These are phyloP conservation scores for Saccharomycopsis sp. DNA, from an alignment of 805 yeast species.

Conservation along the genomic window DNA sequence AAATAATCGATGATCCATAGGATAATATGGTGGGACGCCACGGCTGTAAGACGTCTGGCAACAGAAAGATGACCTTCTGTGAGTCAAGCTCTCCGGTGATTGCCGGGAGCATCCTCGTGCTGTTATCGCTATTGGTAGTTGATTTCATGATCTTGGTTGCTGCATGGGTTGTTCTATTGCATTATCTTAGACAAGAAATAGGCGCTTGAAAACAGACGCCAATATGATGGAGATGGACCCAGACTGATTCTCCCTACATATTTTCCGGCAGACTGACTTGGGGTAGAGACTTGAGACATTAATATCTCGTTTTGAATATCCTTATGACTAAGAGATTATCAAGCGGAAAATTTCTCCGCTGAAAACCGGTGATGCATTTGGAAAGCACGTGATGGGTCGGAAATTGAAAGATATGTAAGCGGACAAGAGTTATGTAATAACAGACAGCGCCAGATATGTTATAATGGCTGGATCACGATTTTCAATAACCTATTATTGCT, in stretches of 20 bases:
- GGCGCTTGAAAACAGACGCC: too few species aligned
- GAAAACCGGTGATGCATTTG: not conserved
- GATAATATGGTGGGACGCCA: constrained; percentile 56
- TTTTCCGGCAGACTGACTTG: not conserved
- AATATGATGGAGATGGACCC: not conserved
- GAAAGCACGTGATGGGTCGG: not conserved
- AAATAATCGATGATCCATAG: constrained; percentile 52
- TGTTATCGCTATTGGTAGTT: not conserved
- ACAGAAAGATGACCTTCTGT: constrained; percentile 12
- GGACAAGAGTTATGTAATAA: too few species aligned
- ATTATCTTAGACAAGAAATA: too few species aligned
- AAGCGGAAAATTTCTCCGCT: not conserved
- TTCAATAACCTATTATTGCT: too few species aligned
- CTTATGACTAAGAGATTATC: not conserved
- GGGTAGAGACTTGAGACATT: not conserved
- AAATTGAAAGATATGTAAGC: too few species aligned
- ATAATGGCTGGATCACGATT: too few species aligned
- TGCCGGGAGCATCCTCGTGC: not conserved
- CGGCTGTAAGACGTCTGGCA: constrained; percentile 44
- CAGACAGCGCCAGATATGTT: too few species aligned
- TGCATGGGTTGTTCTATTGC: not conserved
- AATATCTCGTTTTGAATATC: not conserved
- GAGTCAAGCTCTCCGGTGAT: not conserved
- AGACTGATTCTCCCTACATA: not conserved
- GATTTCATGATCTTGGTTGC: not conserved